phyloP scores from a whole-genome alignment of 805 yeast species.

The Kluyveromyces siamensis region DNA sequence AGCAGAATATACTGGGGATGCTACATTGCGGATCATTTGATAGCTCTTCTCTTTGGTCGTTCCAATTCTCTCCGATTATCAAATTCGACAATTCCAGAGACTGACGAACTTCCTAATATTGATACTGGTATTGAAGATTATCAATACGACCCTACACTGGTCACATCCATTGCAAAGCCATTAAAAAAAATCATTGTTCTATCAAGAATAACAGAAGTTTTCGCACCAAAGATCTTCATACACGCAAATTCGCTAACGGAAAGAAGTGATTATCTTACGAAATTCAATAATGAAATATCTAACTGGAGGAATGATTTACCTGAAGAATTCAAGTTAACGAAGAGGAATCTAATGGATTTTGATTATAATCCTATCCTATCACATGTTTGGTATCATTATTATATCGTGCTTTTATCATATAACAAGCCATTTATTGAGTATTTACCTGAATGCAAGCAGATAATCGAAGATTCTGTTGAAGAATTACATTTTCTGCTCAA shows the following conservation, averaged over 20 bases:
- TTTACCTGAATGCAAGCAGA: slow-evolving; percentile 10
- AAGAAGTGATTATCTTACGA: slow-evolving; percentile 28
- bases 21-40: slow-evolving; percentile 50
- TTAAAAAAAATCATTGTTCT: slow-evolving; percentile 33
- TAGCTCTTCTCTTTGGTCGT: slow-evolving; percentile 45
- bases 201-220: slow-evolving; percentile 27
- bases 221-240: slow-evolving; percentile 19
- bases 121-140: slow-evolving; percentile 48
- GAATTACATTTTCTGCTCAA: slow-evolving; percentile 15
- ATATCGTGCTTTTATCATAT: slow-evolving; percentile 44
- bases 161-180: slow-evolving; percentile 17
- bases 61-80: slow-evolving; percentile 42
- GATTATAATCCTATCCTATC: slow-evolving; percentile 42
- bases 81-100: slow-evolving; percentile 51
- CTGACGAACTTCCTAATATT: slow-evolving; percentile 47
- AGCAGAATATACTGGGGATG: slow-evolving; percentile 56
- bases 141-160: slow-evolving; percentile 27
- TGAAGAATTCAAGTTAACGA: slow-evolving; percentile 37
- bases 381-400: slow-evolving; percentile 43
- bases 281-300: slow-evolving; percentile 38
- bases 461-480: slow-evolving; percentile 19
- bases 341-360: slow-evolving; percentile 27
- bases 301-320: slow-evolving; percentile 42
- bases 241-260: slow-evolving; percentile 22
- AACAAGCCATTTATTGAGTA: slow-evolving; percentile 43